Conservation (phyloP, 805 yeast genomes). For the Babjeviella inositovora region DNA sequence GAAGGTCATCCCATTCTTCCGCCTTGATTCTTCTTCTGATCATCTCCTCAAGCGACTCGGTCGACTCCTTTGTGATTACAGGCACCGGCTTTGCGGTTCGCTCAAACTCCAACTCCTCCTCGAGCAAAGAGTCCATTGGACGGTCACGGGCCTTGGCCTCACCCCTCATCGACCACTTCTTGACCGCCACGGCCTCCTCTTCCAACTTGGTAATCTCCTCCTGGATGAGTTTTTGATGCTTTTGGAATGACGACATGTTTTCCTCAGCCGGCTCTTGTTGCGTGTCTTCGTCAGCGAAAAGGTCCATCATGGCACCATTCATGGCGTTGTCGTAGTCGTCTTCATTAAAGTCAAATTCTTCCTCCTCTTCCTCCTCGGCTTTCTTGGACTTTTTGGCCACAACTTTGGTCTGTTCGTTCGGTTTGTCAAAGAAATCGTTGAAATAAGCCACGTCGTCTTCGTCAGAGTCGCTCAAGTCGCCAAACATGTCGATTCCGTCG, state of each 20-base stretch:
- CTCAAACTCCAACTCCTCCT: conserved; percentile 78
- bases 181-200: conserved; percentile 76
- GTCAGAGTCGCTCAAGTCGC: conserved; percentile 19
- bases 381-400: conserved; percentile 3
- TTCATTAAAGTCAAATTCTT: conserved; percentile 33
- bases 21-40: conserved; percentile 69
- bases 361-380: conserved; percentile 9
- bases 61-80: conserved; percentile 76
- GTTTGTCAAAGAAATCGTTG: conserved; percentile 48
- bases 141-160: conserved; percentile 74
- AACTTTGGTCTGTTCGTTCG: conserved; percentile 4
- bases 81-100: conserved; percentile 94
- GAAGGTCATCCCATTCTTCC: conserved; percentile 71
- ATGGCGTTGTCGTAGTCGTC: conserved; percentile 48
- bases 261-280: conserved; percentile 8
- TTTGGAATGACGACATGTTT: conserved; percentile 61
- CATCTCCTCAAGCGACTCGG: conserved; percentile 78
- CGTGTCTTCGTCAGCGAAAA: conserved; percentile 26
- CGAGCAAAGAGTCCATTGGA: conserved; percentile 70
- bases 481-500: conserved; percentile 26
- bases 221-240: conserved; percentile 63
- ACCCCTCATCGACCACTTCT: conserved; percentile 91
- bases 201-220: conserved; percentile 69
- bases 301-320: conserved; percentile 44
- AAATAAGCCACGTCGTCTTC: conserved; percentile 39